Conservation (phyloP, 225 moss, liverwort and hornwort species). For the Physcomitrium patens region DNA sequence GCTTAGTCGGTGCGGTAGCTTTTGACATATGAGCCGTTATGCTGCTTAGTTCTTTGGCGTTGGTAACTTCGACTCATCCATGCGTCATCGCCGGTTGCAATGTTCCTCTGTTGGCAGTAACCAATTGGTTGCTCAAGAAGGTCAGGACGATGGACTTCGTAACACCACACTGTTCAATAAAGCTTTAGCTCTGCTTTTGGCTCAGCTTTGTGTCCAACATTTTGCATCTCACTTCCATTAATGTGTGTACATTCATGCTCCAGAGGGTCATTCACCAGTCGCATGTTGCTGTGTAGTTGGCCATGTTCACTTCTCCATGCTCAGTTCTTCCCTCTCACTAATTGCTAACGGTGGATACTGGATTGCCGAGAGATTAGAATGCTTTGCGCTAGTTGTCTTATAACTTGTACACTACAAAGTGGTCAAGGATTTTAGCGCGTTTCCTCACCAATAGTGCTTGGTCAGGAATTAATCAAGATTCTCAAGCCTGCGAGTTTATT, state of each 20-base stretch:
- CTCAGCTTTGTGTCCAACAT: background rate
- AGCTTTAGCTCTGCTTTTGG: background rate
- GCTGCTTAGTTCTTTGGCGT: background rate
- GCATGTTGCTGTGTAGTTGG: background rate
- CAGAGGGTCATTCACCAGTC: background rate
- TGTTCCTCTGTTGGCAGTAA: conserved; percentile 8
- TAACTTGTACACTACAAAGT: no score
- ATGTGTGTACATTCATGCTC: background rate
- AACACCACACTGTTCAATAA: background rate
- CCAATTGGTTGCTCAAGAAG: conserved; percentile 33
- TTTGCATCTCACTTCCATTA: background rate
- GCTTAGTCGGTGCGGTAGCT: background rate
- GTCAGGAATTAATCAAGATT: background rate
- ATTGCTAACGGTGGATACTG: background rate
- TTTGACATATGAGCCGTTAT: conserved; percentile 12
- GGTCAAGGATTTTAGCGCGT: no score
- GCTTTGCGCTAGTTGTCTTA: no score
- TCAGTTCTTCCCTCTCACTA: background rate
- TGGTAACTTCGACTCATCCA: conserved; percentile 14
- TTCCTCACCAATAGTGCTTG: no score
- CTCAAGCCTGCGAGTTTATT: conserved; percentile 22
- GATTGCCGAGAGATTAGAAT: no score
- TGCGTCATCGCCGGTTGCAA: conserved; percentile 25
- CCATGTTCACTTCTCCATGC: background rate
- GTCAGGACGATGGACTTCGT: conserved; percentile 31